These are phyloP conservation scores for Umbelopsis vinacea DNA, from an alignment of 192 early-diverging fungal genomes.

Conservation along the genomic window DNA sequence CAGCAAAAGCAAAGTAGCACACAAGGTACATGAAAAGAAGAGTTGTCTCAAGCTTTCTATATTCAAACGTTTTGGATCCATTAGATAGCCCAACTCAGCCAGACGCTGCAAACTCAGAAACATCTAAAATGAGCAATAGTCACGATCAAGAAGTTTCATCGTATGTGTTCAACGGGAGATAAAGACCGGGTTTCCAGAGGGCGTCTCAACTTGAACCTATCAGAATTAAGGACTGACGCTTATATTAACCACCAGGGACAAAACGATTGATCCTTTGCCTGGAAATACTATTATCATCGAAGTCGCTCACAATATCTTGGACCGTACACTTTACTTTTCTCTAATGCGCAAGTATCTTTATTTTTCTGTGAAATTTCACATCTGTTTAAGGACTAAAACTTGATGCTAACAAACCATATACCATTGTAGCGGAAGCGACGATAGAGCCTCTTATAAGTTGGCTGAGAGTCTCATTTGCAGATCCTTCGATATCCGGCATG, in stretches of 20 bases:
- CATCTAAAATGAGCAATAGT: background rate
- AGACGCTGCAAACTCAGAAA: background rate
- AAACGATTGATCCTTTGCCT: background rate
- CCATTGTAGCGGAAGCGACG: slow-evolving; percentile 35
- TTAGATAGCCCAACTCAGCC: background rate
- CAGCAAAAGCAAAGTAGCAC: slow-evolving; percentile 18
- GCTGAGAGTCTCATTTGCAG: slow-evolving; percentile 39
- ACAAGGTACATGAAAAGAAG: background rate
- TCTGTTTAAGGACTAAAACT: too few species aligned
- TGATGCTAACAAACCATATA: background rate
- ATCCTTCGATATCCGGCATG: slow-evolving; percentile 41
- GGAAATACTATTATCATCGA: slow-evolving; percentile 29
- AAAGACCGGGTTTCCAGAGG: too few species aligned
- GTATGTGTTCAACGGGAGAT: background rate
- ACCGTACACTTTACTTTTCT: slow-evolving; percentile 40
- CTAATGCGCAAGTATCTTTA: slow-evolving; percentile 32
- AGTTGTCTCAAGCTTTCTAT: background rate
- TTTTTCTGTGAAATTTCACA: background rate
- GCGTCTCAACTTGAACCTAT: too few species aligned
- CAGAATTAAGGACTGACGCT: background rate
- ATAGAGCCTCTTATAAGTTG: slow-evolving; percentile 44
- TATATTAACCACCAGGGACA: background rate
- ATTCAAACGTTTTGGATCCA: background rate
- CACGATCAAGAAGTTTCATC: background rate
- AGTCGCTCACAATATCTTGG: slow-evolving; percentile 32